Base-by-base conservation (phyloP, 305 asterid genomes). In the Fraxinus sp. region DNA sequence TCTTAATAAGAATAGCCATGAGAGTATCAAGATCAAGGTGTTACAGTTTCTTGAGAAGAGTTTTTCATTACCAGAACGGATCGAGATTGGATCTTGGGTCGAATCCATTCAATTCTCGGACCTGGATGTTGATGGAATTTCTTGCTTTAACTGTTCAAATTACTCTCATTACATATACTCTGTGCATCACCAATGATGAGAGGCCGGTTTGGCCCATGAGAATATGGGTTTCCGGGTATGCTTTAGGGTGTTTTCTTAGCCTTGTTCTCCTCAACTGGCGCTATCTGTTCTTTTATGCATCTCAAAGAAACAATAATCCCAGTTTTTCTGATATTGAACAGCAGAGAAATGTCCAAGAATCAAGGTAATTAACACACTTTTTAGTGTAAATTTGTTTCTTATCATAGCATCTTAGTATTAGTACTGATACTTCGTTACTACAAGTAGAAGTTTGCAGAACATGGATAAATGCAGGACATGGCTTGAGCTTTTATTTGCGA, bases 171-270 rank as follows among this genome's bases (percentile, higher is more conserved):
- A 62, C 81, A 8, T 89, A 88, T 76, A 89, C 94, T 35, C 77
- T 96, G 77, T 74, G 86, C 32, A 80, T 88, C 14, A 86, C 99
- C 37, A 88, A 84, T 84, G 85, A n/a, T 64, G 99, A 96, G 82
- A 93, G 85, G 18, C 98, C 97, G 5, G 90, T 93, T 83, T 96
- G 98, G 98, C 99, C 97, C 6, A 94, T 96, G 97, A 87, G 98
- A 83, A 76, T 94, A 35, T 96, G 98, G 99, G 92, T 90, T 28
- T 76, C 88, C 2, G 98, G 97, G 16, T 96, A 96, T 86, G 96
- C 88, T 81, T 85, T 91, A 7, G 97, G 93, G 1, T 96, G 98
- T 78, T 81, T 89, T 2, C 84, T 94, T 4, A 89, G 95, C 81
- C 85, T 96, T 41, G 4, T 86, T 77, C 84, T 89, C 0, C 94